Base-by-base conservation (phyloP, 116 monocot genomes). In the Papilionanthe hybrid region DNA sequence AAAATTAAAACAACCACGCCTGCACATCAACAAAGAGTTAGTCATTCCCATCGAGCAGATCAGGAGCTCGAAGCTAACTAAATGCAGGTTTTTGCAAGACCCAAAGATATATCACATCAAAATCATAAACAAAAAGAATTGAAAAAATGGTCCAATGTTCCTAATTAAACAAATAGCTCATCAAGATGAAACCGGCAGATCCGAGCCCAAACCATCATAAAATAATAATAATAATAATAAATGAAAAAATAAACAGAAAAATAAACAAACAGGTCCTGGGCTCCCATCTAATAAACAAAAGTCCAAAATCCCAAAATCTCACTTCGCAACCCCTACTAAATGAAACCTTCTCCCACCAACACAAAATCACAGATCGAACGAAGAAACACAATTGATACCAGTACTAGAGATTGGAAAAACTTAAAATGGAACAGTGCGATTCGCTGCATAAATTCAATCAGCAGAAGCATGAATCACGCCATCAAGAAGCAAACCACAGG, bases 1-100 rank as follows among this genome's bases (percentile, higher is more conserved):
- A 41, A 15, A 68, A 56, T 8, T 5, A 22, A 68, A 80, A 20
- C 47, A 71, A 81, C 48, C 42, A 8, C 76, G 41, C 80, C 79
- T 87, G 80, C 53, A 86, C 53, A 75, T 27, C 47, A 42, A 72
- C 42, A 60, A 8, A 55, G 2, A 6, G 30, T 53, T 6, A 68
- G 50, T 6, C 69, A 32, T 69, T 69, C 30, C 32, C 32, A 37
- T 23, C 25, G n/a, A 69, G 69, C 15, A 65, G 27, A 65, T 65
- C n/a, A 65, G 65, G 53, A 53, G 53, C 18, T 15, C 15, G 53
- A 53, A 53, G 18, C 15, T 17, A 17, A 53, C 53, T 17, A 65
- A 65, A 65, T 65, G 60, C 60, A 60, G 27, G 27, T 27, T 23
- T 65, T n/a, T 22, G 27, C 11, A n/a, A 65, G 65, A 7, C n/a